Percentiles rank a stretch among this genome's conserved stretches.
phyloP scores from a whole-genome alignment of 139 green algal genomes.

The Chlorella sp. region DNA sequence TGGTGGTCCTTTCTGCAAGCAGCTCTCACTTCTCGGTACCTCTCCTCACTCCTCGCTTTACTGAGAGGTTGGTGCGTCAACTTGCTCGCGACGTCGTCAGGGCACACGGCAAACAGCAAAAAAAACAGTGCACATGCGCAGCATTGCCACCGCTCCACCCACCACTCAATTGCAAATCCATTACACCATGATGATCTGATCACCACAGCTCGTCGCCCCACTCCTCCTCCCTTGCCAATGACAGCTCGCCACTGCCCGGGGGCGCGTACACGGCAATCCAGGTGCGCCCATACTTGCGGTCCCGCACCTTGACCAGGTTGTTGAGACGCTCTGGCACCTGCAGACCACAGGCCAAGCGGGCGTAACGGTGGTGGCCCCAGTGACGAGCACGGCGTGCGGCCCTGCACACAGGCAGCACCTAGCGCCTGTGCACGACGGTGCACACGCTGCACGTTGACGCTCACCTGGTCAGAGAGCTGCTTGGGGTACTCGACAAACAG shows the following conservation, averaged over 20 bases:
- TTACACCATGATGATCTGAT: too few species aligned
- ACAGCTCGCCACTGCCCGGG: neutral
- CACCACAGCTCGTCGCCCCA: neutral
- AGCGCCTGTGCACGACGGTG: neutral
- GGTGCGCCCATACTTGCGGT: constrained; percentile 83
- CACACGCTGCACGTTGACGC: neutral
- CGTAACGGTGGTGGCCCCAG: too few species aligned
- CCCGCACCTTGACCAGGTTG: constrained; percentile 53
- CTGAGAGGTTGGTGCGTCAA: too few species aligned
- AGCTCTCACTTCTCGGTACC: too few species aligned
- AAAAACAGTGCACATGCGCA: too few species aligned
- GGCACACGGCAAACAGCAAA: too few species aligned
- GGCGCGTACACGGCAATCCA: constrained; percentile 72
- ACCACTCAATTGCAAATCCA: too few species aligned
- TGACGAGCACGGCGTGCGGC: too few species aligned
- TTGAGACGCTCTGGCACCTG: constrained; percentile 23
- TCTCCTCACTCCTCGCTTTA: too few species aligned
- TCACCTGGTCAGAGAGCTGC: constrained; percentile 40
- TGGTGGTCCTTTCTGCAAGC: too few species aligned
- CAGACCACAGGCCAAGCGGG: neutral
- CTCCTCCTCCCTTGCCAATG: neutral
- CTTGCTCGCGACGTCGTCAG: too few species aligned
- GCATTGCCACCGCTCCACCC: too few species aligned
- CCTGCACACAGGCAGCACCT: neutral
- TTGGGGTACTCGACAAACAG: constrained; percentile 85